Conservation (phyloP, 1,284 basidiomycete genomes). For the Cryptococcus sp. region DNA sequence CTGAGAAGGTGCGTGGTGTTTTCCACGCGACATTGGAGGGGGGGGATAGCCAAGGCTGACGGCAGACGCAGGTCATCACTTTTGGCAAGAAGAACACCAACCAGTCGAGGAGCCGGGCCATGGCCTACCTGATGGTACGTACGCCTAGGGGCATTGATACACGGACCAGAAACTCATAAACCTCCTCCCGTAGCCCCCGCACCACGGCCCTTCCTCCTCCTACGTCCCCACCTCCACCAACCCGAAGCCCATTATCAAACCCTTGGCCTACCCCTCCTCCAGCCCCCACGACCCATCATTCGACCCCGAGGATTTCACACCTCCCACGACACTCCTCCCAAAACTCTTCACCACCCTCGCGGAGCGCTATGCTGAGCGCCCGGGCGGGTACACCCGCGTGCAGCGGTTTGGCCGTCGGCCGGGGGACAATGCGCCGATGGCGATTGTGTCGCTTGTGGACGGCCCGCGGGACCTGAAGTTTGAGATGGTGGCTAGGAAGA, state of each 20-base stretch:
- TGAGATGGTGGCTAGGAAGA: constrained; percentile 76
- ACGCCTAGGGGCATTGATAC: not conserved
- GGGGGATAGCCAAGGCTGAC: not conserved
- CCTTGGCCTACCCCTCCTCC: constrained; percentile 22
- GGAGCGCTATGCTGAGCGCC: constrained; percentile 73
- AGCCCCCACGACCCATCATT: constrained; percentile 17
- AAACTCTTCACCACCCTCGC: constrained; percentile 81
- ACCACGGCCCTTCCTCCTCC: constrained; percentile 17
- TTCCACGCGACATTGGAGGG: not conserved
- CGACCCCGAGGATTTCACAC: constrained; percentile 40
- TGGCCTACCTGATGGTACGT: constrained; percentile 65
- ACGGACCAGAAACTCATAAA: not conserved
- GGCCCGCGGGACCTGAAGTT: constrained; percentile 82
- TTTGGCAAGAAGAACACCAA: constrained; percentile 76
- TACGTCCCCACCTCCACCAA: constrained; percentile 10
- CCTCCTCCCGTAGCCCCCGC: constrained; percentile 5
- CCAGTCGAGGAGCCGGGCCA: constrained; percentile 62
- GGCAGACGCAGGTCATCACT: constrained; percentile 69
- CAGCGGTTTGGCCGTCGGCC: constrained; percentile 81
- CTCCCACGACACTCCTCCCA: constrained; percentile 59
- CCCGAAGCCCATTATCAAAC: constrained; percentile 37
- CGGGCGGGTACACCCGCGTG: constrained; percentile 94
- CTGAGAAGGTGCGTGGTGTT: constrained; percentile 71
- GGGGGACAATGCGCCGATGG: constrained; percentile 91
- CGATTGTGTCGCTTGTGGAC: constrained; percentile 91